phyloP scores from a whole-genome alignment of 805 yeast genomes.

The Starmerella bacillaris region DNA sequence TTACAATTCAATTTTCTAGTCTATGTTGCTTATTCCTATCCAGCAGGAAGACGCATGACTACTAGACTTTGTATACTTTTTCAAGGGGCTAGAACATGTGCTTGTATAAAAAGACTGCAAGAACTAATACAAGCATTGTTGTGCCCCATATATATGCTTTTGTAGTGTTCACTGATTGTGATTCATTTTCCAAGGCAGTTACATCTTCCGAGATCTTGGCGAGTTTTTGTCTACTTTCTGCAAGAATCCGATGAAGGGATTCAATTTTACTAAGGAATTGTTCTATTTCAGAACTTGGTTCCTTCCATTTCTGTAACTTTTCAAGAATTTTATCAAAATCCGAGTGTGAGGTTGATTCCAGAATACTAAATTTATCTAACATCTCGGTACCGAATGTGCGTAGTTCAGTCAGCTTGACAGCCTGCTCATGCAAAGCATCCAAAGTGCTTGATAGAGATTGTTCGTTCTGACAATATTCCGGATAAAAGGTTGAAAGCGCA shows the following conservation, averaged over 20 bases:
- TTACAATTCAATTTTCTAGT: no score
- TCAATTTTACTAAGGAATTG: slow-evolving; percentile 16
- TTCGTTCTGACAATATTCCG: slow-evolving; percentile 21
- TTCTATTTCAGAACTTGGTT: slow-evolving; percentile 15
- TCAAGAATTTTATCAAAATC: slow-evolving; percentile 15
- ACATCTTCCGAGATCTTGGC: slow-evolving; percentile 15
- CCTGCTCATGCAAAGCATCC: slow-evolving; percentile 15
- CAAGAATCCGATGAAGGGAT: slow-evolving; percentile 15
- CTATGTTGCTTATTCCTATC: no score
- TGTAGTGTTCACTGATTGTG: no score
- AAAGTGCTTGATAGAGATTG: slow-evolving; percentile 11
- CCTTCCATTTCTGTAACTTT: slow-evolving; percentile 16
- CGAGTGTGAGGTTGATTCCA: slow-evolving; percentile 10
- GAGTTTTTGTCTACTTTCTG: slow-evolving; percentile 17
- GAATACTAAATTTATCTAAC: slow-evolving; percentile 13
- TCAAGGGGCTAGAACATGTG: no score
- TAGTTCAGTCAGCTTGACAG: slow-evolving; percentile 17
- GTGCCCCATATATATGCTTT: no score
- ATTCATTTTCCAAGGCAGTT: slow-evolving; percentile 11
- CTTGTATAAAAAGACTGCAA: no score
- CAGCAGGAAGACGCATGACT: no score
- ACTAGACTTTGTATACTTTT: no score
- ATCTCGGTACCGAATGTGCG: slow-evolving; percentile 12
- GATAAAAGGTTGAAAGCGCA: slow-evolving; percentile 34
- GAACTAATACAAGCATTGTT: no score